Evolutionary conservation across 2,329 filamentous ascomycete genomes (phyloP), one percentile per base, ranked within the genome.

Genomic region (Pyrenochaeta sp.): DNA sequence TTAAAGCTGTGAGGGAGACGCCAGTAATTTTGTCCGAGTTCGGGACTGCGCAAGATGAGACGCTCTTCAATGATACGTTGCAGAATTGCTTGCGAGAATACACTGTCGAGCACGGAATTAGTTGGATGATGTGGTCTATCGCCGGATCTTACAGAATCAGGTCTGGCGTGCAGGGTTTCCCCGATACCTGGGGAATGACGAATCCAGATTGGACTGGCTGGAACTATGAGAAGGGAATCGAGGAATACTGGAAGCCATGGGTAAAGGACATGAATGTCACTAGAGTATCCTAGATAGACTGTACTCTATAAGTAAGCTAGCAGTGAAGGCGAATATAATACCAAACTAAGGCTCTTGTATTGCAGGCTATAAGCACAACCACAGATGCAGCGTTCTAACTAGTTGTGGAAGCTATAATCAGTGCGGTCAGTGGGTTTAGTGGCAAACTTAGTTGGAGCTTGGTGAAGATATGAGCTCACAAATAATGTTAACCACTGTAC

Each of bases 161-260:
- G 12, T 75, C 72, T 5, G 81, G 81, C 20, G 75, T 69, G 0
- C 81, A 82, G 64, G 79, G 76, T 3, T 65, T 82, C 6, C 64
- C 68, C 4, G 81, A 83, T 63, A 80, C 77, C 0, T 83, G 81
- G 81, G 81, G 79, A 0, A 55, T 83, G 65, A 77, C 76, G 33
- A 82, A 76, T 51, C 74, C 73, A 12, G 75, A 82, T 47, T 83
- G 79, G 78, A 72, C 69, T 10, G 79, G 75, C 0, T 83, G 81
- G 81, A 76, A 75, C 27, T 79, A 77, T 41, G 72, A 75, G 1
- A 74, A 72, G 35, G 80, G 78, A 1, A 71, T 83, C 27, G 78
- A 83, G 56, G 65, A 75, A 45, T 80, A 78, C 61, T 83, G 80
- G 81, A 82, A 80, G 73, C 81, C 81, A 2, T 83, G 81, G 81